Evolutionary conservation across 331 rosid species (phyloP), one percentile per base, ranked within the genome.

Genomic region (Malus hybrid): DNA sequence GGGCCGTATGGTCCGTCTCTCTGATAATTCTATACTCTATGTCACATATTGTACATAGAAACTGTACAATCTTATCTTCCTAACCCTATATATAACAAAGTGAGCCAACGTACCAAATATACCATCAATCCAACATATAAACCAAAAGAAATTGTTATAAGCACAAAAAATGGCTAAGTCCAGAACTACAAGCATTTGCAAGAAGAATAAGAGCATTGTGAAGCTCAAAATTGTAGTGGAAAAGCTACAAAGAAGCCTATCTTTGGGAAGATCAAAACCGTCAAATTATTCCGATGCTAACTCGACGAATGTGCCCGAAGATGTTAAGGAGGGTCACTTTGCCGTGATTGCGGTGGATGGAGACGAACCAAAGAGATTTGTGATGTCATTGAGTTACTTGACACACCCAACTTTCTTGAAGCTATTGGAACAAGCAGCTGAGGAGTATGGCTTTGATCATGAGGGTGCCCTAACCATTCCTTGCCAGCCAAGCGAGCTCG

Each of bases 321-420:
- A 94, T 33, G 90, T 92, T 46, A 90, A 90, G 54, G 91, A 90
- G 84, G 97, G 99, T 2, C 97, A 94, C 70, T 92, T 94, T 57
- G 93, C 93, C 0, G 97, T 92, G 74, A 84, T 88, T 10, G 97
- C 96, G 0, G 89, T 70, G 46, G 77, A 83, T 10, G 91, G 87
- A 10, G 84, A 83, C 12, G 80, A 80, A 44, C 80, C 85, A 5
- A 90, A 83, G 85, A 90, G 96, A 74, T 90, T 90, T 14, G 92
- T 87, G 70, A 81, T 90, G 29, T 90, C 97, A 19, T 76, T 94
- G 52, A 80, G 84, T 27, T 94, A 86, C 68, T 86, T 94, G 75
- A 72, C 80, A 0, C 88, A 84, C 76, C 90, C 97, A 7, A 65
- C 64, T 0, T 92, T 94, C 76, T 32, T 86, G 80, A 83, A 87